Conservation (phyloP, 1,284 basidiomycete species). For the Moniliophthora roreri region DNA sequence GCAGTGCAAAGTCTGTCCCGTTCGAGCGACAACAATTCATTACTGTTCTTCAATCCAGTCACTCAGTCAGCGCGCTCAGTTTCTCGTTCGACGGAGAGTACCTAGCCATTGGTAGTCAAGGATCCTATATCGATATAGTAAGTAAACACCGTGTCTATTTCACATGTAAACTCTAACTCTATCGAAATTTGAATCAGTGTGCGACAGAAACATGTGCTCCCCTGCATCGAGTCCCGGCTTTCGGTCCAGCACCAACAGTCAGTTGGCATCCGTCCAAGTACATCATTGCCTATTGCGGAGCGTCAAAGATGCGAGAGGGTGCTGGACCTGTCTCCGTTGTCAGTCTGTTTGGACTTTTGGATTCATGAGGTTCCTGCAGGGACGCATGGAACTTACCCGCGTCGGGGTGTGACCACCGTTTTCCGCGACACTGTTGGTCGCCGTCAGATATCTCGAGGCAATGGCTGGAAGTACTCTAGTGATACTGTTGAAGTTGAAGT, state of each 20-base stretch:
- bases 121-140: slow-evolving; percentile 77
- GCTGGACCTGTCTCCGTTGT: slow-evolving; percentile 63
- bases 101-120: slow-evolving; percentile 68
- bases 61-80: slow-evolving; percentile 71
- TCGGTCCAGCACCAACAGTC: slow-evolving; percentile 66
- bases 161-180: not conserved
- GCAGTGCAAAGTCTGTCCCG: slow-evolving; percentile 21
- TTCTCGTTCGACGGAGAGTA: slow-evolving; percentile 83
- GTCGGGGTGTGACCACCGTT: too few species aligned
- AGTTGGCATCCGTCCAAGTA: slow-evolving; percentile 80
- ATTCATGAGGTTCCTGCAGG: too few species aligned
- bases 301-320: slow-evolving; percentile 61
- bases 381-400: too few species aligned
- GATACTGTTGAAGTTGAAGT: too few species aligned
- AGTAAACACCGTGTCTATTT: slow-evolving; percentile 19
- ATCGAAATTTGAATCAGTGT: slow-evolving; percentile 46
- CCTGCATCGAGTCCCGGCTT: slow-evolving; percentile 65
- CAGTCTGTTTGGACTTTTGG: slow-evolving; percentile 59
- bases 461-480: too few species aligned
- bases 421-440: too few species aligned
- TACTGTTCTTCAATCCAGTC: slow-evolving; percentile 45
- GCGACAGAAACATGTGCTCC: slow-evolving; percentile 72
- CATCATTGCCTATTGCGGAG: slow-evolving; percentile 75
- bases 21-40: not conserved
- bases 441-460: too few species aligned